Percentiles rank a stretch among this genome's conserved stretches.
phyloP scores from a whole-genome alignment of 169 alveolate genomes.

The Plasmodium adleri region DNA sequence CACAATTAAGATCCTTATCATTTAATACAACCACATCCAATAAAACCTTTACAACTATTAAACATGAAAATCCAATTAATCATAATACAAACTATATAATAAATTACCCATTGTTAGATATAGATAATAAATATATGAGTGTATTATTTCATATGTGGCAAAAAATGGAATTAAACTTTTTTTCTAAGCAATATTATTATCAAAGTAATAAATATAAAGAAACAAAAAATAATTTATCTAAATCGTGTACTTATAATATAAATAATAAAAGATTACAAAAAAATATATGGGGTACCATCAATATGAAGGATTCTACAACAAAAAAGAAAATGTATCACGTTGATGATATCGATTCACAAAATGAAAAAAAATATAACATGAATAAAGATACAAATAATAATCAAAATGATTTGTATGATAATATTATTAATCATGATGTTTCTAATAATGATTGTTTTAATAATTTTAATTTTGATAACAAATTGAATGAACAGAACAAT shows the following conservation, averaged over 20 bases:
- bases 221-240: background rate
- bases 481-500: too few species aligned
- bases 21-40: too few species aligned
- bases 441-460: too few species aligned
- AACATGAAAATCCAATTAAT: too few species aligned
- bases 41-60: too few species aligned
- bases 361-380: too few species aligned
- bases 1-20: too few species aligned
- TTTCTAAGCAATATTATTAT: background rate
- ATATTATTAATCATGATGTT: too few species aligned
- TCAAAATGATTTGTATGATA: too few species aligned
- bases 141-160: conserved; percentile 65
- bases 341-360: too few species aligned
- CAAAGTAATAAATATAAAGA: background rate
- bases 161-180: conserved; percentile 38
- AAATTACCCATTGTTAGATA: conserved; percentile 26
- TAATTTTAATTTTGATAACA: too few species aligned
- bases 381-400: too few species aligned
- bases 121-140: conserved; percentile 48
- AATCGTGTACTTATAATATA: background rate
- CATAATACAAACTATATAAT: background rate
- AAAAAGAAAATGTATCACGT: background rate
- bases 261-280: background rate
- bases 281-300: background rate
- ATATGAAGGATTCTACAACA: background rate